Base-by-base conservation (phyloP, 768 basidiomycete species). In the Macrolepiota fuliginosa region DNA sequence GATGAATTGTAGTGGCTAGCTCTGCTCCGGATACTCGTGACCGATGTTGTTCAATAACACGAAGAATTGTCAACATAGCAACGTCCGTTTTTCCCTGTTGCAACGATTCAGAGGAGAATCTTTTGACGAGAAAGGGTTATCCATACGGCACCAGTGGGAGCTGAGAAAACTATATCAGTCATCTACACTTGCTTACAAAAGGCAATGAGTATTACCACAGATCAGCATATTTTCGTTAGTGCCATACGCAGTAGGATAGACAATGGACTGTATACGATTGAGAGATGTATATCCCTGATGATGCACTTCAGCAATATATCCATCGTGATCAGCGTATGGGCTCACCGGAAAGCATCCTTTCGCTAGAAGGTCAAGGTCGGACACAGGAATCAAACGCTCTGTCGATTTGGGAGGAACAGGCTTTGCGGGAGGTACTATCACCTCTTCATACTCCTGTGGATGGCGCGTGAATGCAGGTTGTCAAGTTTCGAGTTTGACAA, bases 51-150 rank as follows among this genome's bases (percentile, higher is more conserved):
- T 87, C 78, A 50, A 98, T 76, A 29, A 96, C 91, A 32, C 95
- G 91, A 51, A 99, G 83, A 63, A 99, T 90, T 2, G 93, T 83
- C 69, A 99, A 81, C 86, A 98, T 91, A 0, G 97, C 97, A 0
- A 99, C 90, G 73, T 99, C 97, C 0, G 97, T 99, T 92, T 99
- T 99, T 74, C 97, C 97, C 94, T 96, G 37, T 56, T 22, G 15
- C n/a, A 61, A 50, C 62, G 22, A 47, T 60, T 67, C 54, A 71
- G 59, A 46, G 25, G 51, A 55, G 39, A 36, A 42, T 19, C n/a
- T 2, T 19, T 39, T 56, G 22, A 36, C 32, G 32, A 52, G n/a
- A n/a, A 47, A 36, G 19, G n/a, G 56, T 27, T 13, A 10, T 27
- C 29, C 91, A 75, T 67, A 96, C 95, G 66, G 97, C 96, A 81